phyloP scores from a whole-genome alignment of 106 monocot genomes.

The Dioscorea zingiberensis region DNA sequence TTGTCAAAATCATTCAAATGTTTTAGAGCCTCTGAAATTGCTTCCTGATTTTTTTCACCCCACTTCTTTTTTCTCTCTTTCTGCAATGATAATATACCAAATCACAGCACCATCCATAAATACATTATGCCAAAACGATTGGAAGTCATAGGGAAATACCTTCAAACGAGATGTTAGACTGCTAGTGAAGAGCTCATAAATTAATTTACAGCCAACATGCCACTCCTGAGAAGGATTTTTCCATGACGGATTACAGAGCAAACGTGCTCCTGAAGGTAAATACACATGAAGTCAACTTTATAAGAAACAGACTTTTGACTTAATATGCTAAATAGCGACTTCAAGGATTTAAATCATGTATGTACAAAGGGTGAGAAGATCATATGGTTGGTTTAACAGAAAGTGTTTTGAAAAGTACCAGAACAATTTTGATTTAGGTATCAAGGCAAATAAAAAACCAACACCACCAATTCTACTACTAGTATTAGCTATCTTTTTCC shows the following conservation, averaged over 20 bases:
- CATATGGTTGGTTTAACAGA: too few species aligned
- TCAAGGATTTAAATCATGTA: too few species aligned
- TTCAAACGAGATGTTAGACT: conserved; percentile 66
- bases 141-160: conserved; percentile 31
- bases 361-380: too few species aligned
- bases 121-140: neutral
- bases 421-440: too few species aligned
- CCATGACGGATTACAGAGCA: conserved; percentile 79
- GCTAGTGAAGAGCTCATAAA: conserved; percentile 88
- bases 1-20: conserved; percentile 88
- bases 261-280: conserved; percentile 37
- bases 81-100: conserved; percentile 30
- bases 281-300: neutral
- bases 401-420: too few species aligned
- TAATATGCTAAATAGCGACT: too few species aligned
- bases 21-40: conserved; percentile 69
- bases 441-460: too few species aligned
- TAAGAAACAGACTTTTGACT: too few species aligned
- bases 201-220: conserved; percentile 94
- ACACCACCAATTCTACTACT: too few species aligned
- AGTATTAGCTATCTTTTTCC: too few species aligned
- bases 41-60: conserved; percentile 92
- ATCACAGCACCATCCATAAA: conserved; percentile 1
- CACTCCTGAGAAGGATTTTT: conserved; percentile 92
- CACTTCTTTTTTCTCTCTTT: conserved; percentile 94